These are phyloP conservation scores for Cynanchum wilfordii DNA, from an alignment of 257 asterid genomes.

Conservation along the genomic window DNA sequence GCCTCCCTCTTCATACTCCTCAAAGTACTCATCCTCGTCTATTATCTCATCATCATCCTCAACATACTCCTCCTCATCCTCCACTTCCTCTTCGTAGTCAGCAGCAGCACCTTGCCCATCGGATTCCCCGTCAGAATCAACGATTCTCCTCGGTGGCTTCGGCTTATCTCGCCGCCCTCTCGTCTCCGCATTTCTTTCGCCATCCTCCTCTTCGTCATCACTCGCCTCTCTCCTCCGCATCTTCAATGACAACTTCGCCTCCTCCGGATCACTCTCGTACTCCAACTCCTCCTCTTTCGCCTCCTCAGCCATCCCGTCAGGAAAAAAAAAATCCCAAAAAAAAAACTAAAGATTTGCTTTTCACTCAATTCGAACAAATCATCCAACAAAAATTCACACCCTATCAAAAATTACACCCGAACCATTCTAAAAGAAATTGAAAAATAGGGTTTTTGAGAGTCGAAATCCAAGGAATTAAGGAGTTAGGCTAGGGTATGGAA, in stretches of 20 bases:
- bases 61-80: constrained; percentile 44
- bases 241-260: constrained; percentile 76
- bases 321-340: background rate
- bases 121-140: constrained; percentile 73
- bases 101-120: constrained; percentile 64
- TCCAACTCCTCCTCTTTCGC: constrained; percentile 49
- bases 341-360: constrained; percentile 8
- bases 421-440: background rate
- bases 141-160: constrained; percentile 31
- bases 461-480: constrained; percentile 4
- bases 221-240: constrained; percentile 90
- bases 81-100: constrained; percentile 42
- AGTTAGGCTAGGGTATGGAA: constrained; percentile 12
- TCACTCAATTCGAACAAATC: constrained; percentile 15
- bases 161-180: constrained; percentile 31
- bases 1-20: constrained; percentile 28
- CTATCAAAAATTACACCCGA: background rate
- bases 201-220: constrained; percentile 80
- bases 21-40: constrained; percentile 33
- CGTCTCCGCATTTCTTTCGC: constrained; percentile 23
- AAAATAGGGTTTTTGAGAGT: constrained; percentile 8
- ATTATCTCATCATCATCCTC: constrained; percentile 34
- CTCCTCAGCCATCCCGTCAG: constrained; percentile 41
- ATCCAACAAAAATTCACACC: constrained; percentile 2
- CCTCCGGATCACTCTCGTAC: constrained; percentile 98